Conservation (phyloP, 257 asterid genomes). For the Solanum pinnatisectum region DNA sequence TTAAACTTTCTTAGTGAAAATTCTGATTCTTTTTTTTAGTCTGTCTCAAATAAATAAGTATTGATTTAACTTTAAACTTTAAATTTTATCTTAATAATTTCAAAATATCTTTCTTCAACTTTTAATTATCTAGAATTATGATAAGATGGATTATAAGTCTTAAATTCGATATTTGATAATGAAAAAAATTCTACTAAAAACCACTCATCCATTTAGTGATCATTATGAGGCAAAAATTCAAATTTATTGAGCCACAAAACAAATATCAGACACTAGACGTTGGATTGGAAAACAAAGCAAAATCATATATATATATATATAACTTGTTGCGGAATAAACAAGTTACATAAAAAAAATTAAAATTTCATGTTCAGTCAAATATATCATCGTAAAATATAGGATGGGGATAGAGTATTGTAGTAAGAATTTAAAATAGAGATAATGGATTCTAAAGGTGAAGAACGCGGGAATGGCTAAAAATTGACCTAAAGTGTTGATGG, state of each 20-base stretch:
- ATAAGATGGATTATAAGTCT: neutral
- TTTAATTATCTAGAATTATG: neutral
- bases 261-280: rapidly evolving
- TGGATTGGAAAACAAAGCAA: neutral
- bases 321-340: neutral
- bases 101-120: neutral
- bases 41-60: neutral
- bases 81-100: neutral
- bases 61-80: neutral
- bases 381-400: neutral
- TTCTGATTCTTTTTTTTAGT: neutral
- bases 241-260: rapidly evolving
- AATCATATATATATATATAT: neutral
- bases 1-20: no score
- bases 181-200: neutral
- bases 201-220: neutral
- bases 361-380: neutral
- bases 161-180: rapidly evolving
- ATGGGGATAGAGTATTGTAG: neutral
- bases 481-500: neutral
- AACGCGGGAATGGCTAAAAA: constrained; percentile 23
- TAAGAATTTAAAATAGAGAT: neutral
- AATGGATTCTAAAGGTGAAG: constrained; percentile 20
- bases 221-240: no score
- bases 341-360: neutral